Evolutionary conservation across 2,329 filamentous ascomycete genomes (phyloP), one percentile per base, ranked within the genome.

Genomic region (Diaporthe vexans): DNA sequence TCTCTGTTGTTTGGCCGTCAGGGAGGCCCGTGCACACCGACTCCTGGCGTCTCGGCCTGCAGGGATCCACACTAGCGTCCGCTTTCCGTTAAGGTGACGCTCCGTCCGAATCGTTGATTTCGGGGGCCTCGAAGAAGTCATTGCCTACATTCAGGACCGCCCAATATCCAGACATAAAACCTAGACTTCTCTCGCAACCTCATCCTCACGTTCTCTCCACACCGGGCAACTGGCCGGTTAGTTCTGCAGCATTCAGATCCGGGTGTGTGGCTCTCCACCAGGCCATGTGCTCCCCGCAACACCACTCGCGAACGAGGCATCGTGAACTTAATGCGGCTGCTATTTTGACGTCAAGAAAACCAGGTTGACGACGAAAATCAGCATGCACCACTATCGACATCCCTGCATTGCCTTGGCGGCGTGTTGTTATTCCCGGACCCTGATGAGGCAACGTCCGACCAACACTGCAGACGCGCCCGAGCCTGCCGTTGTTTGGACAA

Each of bases 1-100:
- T 68, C 63, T 52, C 63, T 68, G 46, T 54, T 68, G 63, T 68
- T 68, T 68, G 46, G 63, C 48, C 33, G 48, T 40, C 48, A 33
- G 48, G 9, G 33, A 26, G 63, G 63, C 48, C 63, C 63, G 63
- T 68, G 63, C 63, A 54, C 48, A 68, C 63, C 48, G 63, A 21
- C 48, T 68, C 63, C 63, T 68, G 63, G 46, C 46, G n/a, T 26
- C 63, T 54, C 63, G 63, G 63, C 46, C 21, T 52, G 63, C 63
- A 68, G 63, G 63, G 63, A 68, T 68, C 63, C 33, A 2, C 33
- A 9, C 33, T 68, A 68, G 63, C 63, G 24, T 68, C 63, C 63
- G 63, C 33, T 10, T 68, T 68, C 33, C 24, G 63, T n/a, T 68
- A 68, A 68, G 33, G 15, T 68, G 48, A 68, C 63, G 40, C 63